Evolutionary conservation across 257 asterid genomes (phyloP).

Genomic region (Eustoma russellianum): DNA sequence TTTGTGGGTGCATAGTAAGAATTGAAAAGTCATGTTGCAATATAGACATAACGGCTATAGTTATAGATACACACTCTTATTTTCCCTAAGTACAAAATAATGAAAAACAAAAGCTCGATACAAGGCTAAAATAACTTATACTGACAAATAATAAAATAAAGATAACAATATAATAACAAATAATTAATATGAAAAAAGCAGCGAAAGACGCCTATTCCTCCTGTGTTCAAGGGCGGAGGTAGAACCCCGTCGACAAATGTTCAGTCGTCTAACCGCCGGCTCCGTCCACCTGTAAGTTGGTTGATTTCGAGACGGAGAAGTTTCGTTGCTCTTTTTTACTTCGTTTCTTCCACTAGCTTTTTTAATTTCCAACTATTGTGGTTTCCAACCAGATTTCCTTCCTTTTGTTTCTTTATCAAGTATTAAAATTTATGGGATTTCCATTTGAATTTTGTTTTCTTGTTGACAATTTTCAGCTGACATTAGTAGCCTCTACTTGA

Average conservation of each 20-base stretch:
- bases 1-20: no score
- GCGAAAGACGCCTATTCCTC: neutral
- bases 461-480: neutral
- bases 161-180: no score
- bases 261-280: neutral
- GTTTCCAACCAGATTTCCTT: neutral
- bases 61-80: no score
- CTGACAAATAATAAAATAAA: neutral
- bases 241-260: conserved; percentile 4
- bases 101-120: no score
- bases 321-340: neutral
- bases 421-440: neutral
- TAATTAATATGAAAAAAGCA: neutral
- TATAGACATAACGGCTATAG: no score
- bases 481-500: neutral
- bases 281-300: conserved; percentile 5
- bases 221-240: neutral
- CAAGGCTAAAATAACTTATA: neutral
- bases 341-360: neutral
- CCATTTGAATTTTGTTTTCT: neutral
- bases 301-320: neutral
- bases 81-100: no score
- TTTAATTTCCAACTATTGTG: neutral
- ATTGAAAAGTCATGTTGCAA: no score
- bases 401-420: neutral